A percentile compares a stretch with the other conserved stretches of the same genome.
Evolutionary conservation across 192 early-diverging fungal species (phyloP).

Genomic region (Coemansia erecta): DNA sequence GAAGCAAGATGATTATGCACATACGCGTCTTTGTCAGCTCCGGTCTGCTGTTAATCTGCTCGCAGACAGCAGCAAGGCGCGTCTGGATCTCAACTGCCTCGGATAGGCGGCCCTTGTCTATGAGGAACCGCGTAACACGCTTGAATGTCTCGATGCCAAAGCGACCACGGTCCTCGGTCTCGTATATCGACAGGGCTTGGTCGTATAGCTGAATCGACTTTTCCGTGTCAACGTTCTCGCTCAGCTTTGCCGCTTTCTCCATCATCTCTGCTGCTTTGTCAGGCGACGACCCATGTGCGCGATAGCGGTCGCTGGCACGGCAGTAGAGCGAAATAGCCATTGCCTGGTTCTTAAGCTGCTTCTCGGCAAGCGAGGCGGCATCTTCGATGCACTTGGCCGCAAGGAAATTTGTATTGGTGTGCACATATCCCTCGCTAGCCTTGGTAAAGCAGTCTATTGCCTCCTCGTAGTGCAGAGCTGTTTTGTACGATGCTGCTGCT

Average conservation of each 20-base stretch:
- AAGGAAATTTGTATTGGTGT: constrained; percentile 33
- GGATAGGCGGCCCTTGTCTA: constrained; percentile 24
- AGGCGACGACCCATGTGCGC: constrained; percentile 39
- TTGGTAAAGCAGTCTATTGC: constrained; percentile 33
- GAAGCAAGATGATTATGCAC: constrained; percentile 27
- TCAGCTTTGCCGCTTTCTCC: constrained; percentile 36
- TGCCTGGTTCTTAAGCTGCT: constrained; percentile 30
- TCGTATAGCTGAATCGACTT: constrained; percentile 38
- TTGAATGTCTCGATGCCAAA: constrained; percentile 41
- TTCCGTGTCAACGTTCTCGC: constrained; percentile 35
- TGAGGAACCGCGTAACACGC: constrained; percentile 22
- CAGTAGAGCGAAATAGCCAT: constrained; percentile 26
- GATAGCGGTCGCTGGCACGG: constrained; percentile 45
- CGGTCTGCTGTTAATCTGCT: constrained; percentile 34
- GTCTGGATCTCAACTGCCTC: constrained; percentile 31
- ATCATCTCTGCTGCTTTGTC: constrained; percentile 47
- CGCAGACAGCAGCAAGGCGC: constrained; percentile 34
- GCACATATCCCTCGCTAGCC: constrained; percentile 39
- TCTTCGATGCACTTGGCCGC: constrained; percentile 37
- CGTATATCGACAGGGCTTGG: constrained; percentile 39
- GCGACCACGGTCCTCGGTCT: constrained; percentile 42
- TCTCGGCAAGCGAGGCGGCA: constrained; percentile 29
- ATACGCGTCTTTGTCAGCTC: constrained; percentile 38
- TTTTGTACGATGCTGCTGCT: constrained; percentile 40
- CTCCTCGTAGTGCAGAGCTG: constrained; percentile 34